A percentile compares a stretch with the other conserved stretches of the same genome.
phyloP scores from a whole-genome alignment of 2,329 filamentous ascomycete genomes.

The Fusarium abutilonis region DNA sequence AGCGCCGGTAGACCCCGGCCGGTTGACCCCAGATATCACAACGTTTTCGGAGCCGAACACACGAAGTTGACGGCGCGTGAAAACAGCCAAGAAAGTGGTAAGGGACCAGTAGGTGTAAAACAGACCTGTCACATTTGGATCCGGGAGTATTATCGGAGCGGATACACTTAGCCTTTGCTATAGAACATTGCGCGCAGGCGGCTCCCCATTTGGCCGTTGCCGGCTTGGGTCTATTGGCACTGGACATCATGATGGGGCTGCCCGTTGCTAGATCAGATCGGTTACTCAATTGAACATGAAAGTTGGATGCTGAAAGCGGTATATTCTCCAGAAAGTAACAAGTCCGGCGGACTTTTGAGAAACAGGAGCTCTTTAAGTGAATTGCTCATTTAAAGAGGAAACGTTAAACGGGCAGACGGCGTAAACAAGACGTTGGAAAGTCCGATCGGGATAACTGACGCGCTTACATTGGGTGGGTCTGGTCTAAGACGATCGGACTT shows the following conservation, averaged over 20 bases:
- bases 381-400: conserved; percentile 12
- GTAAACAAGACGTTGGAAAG: conserved; percentile 11
- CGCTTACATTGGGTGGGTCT: conserved; percentile 10
- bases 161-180: conserved; percentile 62
- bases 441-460: conserved; percentile 14
- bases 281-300: too few relatives aligned
- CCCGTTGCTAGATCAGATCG: too few relatives aligned
- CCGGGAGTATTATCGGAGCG: conserved; percentile 51
- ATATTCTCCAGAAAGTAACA: conserved; percentile 15
- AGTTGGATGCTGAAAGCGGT: conserved; percentile 9
- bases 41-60: conserved; percentile 4
- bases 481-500: conserved; percentile 2
- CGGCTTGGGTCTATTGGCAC: conserved; percentile 44
- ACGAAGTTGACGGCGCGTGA: not conserved
- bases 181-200: conserved; percentile 59
- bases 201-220: conserved; percentile 60
- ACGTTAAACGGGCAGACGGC: conserved; percentile 21
- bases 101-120: not conserved
- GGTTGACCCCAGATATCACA: conserved; percentile 15
- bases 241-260: conserved; percentile 15
- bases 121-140: conserved; percentile 59
- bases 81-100: not conserved
- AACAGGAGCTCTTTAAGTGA: not conserved
- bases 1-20: conserved; percentile 18
- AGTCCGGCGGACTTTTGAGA: conserved; percentile 44